A percentile compares a stretch with the other conserved stretches of the same genome.
These are phyloP conservation scores for Gaertneriomyces sp. DNA, from an alignment of 192 early-diverging fungal species.

Conservation along the genomic window DNA sequence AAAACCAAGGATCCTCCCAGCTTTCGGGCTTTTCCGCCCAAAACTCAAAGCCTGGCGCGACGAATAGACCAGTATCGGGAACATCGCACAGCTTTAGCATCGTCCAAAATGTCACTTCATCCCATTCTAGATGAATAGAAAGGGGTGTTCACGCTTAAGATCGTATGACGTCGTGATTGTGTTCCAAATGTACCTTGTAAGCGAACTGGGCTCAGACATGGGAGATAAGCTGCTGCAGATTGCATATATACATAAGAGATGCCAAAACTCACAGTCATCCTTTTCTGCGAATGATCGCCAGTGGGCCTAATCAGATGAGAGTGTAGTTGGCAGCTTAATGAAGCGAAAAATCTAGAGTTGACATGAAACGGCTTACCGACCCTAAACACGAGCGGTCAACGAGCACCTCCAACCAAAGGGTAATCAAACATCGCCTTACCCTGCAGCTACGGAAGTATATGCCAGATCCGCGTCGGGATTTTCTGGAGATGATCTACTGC, in stretches of 20 bases:
- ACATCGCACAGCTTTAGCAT: constrained; percentile 8
- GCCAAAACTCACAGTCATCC: constrained; percentile 39
- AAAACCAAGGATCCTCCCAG: constrained; percentile 65
- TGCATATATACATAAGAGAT: neutral
- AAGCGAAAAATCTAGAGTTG: too few relatives aligned
- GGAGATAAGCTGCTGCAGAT: too few relatives aligned
- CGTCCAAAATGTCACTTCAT: constrained; percentile 8
- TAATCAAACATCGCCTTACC: constrained; percentile 3
- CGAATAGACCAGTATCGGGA: constrained; percentile 12
- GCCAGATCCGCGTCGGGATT: constrained; percentile 31
- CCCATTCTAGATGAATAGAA: constrained; percentile 23
- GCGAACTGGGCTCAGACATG: too few relatives aligned
- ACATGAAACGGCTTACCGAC: too few relatives aligned
- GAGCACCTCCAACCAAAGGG: too few relatives aligned
- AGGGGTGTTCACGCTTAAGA: neutral
- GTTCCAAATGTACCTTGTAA: too few relatives aligned
- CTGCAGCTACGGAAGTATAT: constrained; percentile 52
- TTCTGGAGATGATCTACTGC: constrained; percentile 56
- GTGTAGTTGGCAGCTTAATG: too few relatives aligned
- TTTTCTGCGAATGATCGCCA: constrained; percentile 56
- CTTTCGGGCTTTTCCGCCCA: constrained; percentile 50
- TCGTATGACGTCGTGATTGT: neutral
- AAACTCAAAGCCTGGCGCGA: constrained; percentile 46
- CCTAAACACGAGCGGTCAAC: too few relatives aligned
- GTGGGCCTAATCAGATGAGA: constrained; percentile 35